Base-by-base conservation (phyloP, 495 filamentous ascomycete genomes). In the Penicillium samsonianum region DNA sequence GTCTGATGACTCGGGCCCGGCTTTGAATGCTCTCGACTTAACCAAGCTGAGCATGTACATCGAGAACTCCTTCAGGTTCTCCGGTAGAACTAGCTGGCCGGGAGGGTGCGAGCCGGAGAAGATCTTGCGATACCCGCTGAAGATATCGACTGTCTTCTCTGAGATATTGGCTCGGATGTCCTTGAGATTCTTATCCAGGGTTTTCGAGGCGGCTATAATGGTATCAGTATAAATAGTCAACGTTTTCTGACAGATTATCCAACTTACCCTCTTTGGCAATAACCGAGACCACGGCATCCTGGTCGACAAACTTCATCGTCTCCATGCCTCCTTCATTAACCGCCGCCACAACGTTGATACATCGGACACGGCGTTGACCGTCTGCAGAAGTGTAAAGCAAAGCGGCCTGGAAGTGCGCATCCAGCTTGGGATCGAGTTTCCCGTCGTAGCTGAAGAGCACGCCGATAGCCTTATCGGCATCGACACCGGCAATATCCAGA, bases 401-500 rank as follows among this genome's bases (percentile, higher is more conserved):
- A 0, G 94, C 94, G 23, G 90, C 88, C 73, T 99, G 94, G 82
- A 99, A 99, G 75, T 99, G 95, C 4, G 93, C 93, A 68, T 99
- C 94, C 19, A 97, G 81, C 69, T 96, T 96, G 22, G 91, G 78
- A 74, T 98, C 94, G 17, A 99, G 84, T 72, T 98, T 99, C 47
- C 95, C 94, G 69, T 99, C 94, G 67, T 98, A 96, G 67, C 86
- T 89, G 74, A 99, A 99, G 57, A 91, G 85, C 5, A 98, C 91
- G 22, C 87, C 90, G 55, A 99, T 77, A 5, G 91, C 90, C 73
- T 96, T 96, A 70, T 99, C 94, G 30, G 91, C 87, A 69, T 97
- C 95, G 58, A 98, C 84, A 43, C 88, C 82, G 12, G 93, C 95
- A 63, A 99, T 90, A 69, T 99, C 94, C 20, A 99, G 84, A 72